These are phyloP conservation scores for Leonotis leonurus DNA, from an alignment of 257 asterid species.

Conservation along the genomic window DNA sequence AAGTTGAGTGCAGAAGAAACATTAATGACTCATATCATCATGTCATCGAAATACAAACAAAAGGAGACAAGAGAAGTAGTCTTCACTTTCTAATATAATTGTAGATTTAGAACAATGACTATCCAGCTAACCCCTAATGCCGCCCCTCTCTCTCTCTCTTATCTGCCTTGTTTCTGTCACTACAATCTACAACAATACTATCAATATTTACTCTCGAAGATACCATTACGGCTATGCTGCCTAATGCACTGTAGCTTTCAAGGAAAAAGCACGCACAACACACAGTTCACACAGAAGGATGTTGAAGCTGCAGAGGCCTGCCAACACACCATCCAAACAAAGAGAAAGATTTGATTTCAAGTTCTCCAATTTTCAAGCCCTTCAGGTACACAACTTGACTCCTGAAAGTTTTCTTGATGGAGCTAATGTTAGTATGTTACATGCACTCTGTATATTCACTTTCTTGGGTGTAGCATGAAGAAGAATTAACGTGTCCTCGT, in stretches of 20 bases:
- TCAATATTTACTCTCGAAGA: neutral
- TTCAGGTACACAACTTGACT: conserved; percentile 45
- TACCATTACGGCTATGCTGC: conserved; percentile 1
- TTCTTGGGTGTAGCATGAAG: no score
- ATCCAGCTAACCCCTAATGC: conserved; percentile 35
- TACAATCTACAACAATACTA: conserved; percentile 10
- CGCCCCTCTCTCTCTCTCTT: conserved; percentile 10
- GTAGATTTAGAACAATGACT: conserved; percentile 45
- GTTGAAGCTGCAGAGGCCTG: conserved; percentile 63
- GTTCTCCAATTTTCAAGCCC: conserved; percentile 82
- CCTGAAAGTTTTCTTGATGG: no score
- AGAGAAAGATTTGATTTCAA: conserved; percentile 67
- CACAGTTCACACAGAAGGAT: conserved; percentile 35
- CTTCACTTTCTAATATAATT: conserved; percentile 6
- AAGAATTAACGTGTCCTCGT: no score
- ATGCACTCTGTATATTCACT: no score
- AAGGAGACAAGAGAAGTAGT: neutral
- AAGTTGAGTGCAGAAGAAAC: conserved; percentile 25
- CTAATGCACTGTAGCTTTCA: conserved; percentile 18
- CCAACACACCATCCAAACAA: conserved; percentile 26
- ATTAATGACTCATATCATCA: neutral
- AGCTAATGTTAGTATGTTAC: no score
- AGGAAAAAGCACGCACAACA: conserved; percentile 19
- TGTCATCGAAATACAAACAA: conserved; percentile 2
- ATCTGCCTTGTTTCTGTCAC: conserved; percentile 27